Evolutionary conservation across 345 rosid genomes (phyloP).

Genomic region (Brassica napus): Da-Ae NC_063434.1:6519501-6520000

Average conservation of each 20-base stretch:
- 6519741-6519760: slow-evolving; percentile 82
- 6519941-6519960: not conserved
- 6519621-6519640: slow-evolving; percentile 56
- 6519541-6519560: slow-evolving; percentile 65
- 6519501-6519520: slow-evolving; percentile 92
- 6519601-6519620: slow-evolving; percentile 5
- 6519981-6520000: slow-evolving; percentile 72
- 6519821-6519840: not conserved
- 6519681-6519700: slow-evolving; percentile 68
- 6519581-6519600: slow-evolving; percentile 6
- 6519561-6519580: not conserved
- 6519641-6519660: slow-evolving; percentile 97
- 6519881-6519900: not conserved
- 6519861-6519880: not conserved
- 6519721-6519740: slow-evolving; percentile 99
- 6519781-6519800: slow-evolving; percentile 5
- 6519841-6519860: not conserved
- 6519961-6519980: slow-evolving; percentile 80
- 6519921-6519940: not conserved
- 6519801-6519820: not conserved
- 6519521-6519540: slow-evolving; percentile 95
- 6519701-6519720: slow-evolving; percentile 92
- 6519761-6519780: not conserved
- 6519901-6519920: not conserved
- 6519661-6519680: slow-evolving; percentile 91